These are phyloP conservation scores for Plasmodium fragile DNA, from an alignment of 169 alveolate genomes.

Conservation along the genomic window DNA sequence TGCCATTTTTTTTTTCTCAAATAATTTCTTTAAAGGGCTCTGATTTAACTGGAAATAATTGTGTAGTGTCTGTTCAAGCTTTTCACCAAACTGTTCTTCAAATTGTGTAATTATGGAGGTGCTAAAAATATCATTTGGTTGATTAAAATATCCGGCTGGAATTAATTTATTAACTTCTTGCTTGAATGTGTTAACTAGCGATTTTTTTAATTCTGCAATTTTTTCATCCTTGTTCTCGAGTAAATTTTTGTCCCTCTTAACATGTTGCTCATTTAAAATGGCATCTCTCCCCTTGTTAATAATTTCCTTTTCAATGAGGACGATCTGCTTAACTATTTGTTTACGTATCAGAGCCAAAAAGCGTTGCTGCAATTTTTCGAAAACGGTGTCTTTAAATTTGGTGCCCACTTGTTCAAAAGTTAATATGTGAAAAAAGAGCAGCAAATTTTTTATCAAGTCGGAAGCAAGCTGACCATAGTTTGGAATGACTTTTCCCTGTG, in stretches of 20 bases:
- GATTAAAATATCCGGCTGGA: background rate
- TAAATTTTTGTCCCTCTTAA: constrained; percentile 12
- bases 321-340: constrained; percentile 52
- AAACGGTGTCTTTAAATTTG: constrained; percentile 11
- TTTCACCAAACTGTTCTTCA: constrained; percentile 28
- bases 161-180: constrained; percentile 14
- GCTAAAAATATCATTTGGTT: background rate
- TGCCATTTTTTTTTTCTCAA: constrained; percentile 35
- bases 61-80: constrained; percentile 11
- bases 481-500: constrained; percentile 21
- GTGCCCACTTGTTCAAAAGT: constrained; percentile 61
- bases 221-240: background rate
- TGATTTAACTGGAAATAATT: constrained; percentile 31
- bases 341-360: constrained; percentile 24
- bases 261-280: constrained; percentile 4
- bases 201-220: constrained; percentile 9
- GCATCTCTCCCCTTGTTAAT: constrained; percentile 20
- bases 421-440: constrained; percentile 45
- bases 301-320: constrained; percentile 3
- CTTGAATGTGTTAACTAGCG: constrained; percentile 1
- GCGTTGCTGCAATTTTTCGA: constrained; percentile 3
- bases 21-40: constrained; percentile 54
- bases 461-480: constrained; percentile 14
- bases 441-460: constrained; percentile 33
- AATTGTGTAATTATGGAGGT: constrained; percentile 10